Evolutionary conservation across 2,329 filamentous ascomycete species (phyloP), one percentile per base, ranked within the genome.

Genomic region (Chaetomium sp.): DNA sequence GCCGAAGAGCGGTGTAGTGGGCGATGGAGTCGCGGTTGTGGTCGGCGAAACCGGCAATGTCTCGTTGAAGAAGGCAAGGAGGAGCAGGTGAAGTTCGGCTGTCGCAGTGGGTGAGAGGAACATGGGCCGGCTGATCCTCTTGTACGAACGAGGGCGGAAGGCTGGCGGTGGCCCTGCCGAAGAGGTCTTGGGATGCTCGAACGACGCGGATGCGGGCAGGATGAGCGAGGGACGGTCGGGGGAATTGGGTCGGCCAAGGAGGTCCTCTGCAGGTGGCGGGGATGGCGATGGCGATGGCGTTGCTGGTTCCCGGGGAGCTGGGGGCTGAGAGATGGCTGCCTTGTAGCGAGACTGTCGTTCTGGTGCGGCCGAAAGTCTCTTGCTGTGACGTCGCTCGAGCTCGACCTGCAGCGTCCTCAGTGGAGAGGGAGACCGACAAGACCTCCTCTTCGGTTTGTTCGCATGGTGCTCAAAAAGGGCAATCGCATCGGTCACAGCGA

Each of bases 361-460:
- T 45, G 68, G 67, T 10, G 66, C 67, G 10, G 68, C 66, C 19
- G 69, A 72, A 49, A 72, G 57, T 25, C 70, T 60, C 60, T 68
- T 71, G 70, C 70, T 72, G 68, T 72, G 69, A 13, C 70, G 67
- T 58, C 70, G 66, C 53, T 70, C 69, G n/a, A 72, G 66, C 49
- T 72, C 70, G 50, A 60, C 68, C 60, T 71, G 69, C 35, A 72
- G 61, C 2, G 58, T 69, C 58, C 65, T 69, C 56, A 71, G 56
- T 2, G 70, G 70, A 4, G 68, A 69, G 2, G 70, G 67, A 1
- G 70, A 62, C 6, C 67, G 65, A 57, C 57, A 62, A 23, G 57
- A 64, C 49, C 25, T 62, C 54, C 67, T 65, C 31, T 50, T 69
- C 16, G 65, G 56, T 27, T 67, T 70, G 35, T 58, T 49, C 8